Evolutionary conservation across 495 filamentous ascomycete species (phyloP), one percentile per base, ranked within the genome.

Genomic region (Neurospora sp.): DNA sequence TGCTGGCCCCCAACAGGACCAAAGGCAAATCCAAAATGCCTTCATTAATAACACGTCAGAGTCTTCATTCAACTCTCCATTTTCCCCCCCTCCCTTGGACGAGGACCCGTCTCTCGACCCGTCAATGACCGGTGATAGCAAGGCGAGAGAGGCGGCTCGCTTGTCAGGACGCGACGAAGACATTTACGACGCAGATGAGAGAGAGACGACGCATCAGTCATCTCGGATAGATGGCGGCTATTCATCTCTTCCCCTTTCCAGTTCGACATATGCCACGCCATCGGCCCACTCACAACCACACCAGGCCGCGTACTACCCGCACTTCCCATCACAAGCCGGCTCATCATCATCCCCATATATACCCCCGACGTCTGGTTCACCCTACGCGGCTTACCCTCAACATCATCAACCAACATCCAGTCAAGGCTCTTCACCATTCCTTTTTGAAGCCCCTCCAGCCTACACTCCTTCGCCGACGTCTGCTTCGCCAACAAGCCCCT

Each of bases 381-480:
- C 76, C 70, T 80, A 80, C 74, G 77, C 77, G n/a, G 48, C 76
- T 1, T 76, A 76, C 68, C 20, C 70, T 65, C 53, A 35, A 27
- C 53, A 37, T 9, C 27, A 3, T 31, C 27, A 16, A 65, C 2
- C 53, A 65, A 35, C 12, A 35, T 18, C 53, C 27, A 37, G 53
- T 18, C 53, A 65, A 27, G 27, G 53, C 3, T 65, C 75, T 42
- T 75, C 77, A 2, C 71, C 76, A 44, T 77, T 79, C 40, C 42
- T 81, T 69, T 77, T 78, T 16, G 83, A 86, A 39, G 83, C 82
- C 5, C 84, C 83, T 20, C 84, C 84, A 2, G 83, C 83, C 0
- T 86, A 85, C 72, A 82, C 82, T 4, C 82, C 83, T 6, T 83
- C 80, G 5, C 80, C 83, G 18, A 77, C 75, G 2, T 75, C 80